Evolutionary conservation across 768 basidiomycete species (phyloP), one percentile per base, ranked within the genome.

Genomic region (Boletus eberwhitei): DNA sequence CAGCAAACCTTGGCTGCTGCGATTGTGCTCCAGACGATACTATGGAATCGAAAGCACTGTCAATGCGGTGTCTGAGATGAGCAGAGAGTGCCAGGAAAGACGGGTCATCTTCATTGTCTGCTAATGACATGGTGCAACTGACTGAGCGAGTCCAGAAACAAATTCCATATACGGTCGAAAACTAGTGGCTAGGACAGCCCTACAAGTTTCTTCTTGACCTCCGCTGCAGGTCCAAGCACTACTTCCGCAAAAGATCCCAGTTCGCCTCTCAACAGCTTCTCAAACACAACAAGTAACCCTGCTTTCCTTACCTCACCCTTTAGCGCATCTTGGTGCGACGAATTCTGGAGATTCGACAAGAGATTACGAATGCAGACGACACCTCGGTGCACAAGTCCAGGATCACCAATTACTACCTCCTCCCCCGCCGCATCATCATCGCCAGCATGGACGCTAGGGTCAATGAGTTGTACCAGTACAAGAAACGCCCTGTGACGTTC

Each of bases 371-470:
- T 72, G 64, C 88, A 88, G n/a, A 92, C 78, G 0, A 88, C 79
- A 1, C 86, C 92, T 26, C 94, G 84, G 66, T 93, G 87, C 12
- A 88, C 77, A 38, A 93, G 77, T 11, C 87, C 89, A 0, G 81
- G 75, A 61, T 88, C 73, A 13, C 71, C 51, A 8, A 24, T 24
- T 49, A 11, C 64, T 5, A 52, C 57, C 11, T 75, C 76, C 8
- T 71, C 75, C 11, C 74, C 73, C 5, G 71, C 70, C 2, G 67
- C 70, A 8, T 73, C 65, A 9, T 74, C 74, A n/a, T 64, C 63
- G 3, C 55, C 60, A 7, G 66, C 64, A 16, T 71, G 64, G 22
- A 75, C 70, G 26, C 77, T 71, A 31, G 87, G 86, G 60, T 87
- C 84, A 47, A 90, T 79, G 52, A 90, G 78, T 53, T 80, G 82